Conservation (phyloP, 2,329 filamentous ascomycete genomes). For the Aureobasidium sp. region DNA sequence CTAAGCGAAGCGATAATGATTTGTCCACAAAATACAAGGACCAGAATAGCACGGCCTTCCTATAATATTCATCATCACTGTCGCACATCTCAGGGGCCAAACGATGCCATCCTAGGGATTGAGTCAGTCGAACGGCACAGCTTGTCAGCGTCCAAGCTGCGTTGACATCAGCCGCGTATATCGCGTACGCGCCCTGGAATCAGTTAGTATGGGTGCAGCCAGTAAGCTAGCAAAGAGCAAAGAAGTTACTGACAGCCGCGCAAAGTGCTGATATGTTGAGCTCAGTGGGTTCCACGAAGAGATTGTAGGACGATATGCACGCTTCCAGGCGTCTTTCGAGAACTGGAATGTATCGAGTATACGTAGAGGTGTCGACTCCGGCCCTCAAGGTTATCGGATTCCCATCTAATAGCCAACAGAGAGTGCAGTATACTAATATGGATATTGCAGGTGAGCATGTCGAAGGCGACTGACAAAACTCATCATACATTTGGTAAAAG, state of each 20-base stretch:
- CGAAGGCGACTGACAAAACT: conserved; percentile 16
- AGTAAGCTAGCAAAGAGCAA: no score
- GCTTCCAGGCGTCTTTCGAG: not conserved
- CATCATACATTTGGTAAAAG: conserved; percentile 2
- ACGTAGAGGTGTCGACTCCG: not conserved
- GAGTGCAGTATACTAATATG: conserved; percentile 17
- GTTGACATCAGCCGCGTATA: conserved; percentile 53
- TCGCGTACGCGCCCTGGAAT: not conserved
- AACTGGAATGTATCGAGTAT: not conserved
- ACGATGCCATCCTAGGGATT: conserved; percentile 40
- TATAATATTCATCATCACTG: conserved; percentile 16
- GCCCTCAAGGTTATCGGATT: conserved; percentile 2
- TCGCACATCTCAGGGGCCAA: conserved; percentile 17
- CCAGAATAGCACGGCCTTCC: conserved; percentile 49
- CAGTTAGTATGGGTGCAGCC: not conserved
- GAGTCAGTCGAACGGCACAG: conserved; percentile 53
- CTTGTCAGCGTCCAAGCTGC: conserved; percentile 59
- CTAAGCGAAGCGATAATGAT: conserved; percentile 65
- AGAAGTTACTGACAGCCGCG: not conserved
- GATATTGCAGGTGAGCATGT: conserved; percentile 16
- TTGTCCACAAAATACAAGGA: conserved; percentile 51
- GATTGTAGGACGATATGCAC: not conserved
- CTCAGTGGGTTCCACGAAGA: not conserved
- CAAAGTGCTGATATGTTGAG: conserved; percentile 12
- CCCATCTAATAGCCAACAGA: conserved; percentile 13